These are phyloP conservation scores for Beta macrorhiza DNA, from an alignment of 179 eudicot genomes.

Conservation along the genomic window DNA sequence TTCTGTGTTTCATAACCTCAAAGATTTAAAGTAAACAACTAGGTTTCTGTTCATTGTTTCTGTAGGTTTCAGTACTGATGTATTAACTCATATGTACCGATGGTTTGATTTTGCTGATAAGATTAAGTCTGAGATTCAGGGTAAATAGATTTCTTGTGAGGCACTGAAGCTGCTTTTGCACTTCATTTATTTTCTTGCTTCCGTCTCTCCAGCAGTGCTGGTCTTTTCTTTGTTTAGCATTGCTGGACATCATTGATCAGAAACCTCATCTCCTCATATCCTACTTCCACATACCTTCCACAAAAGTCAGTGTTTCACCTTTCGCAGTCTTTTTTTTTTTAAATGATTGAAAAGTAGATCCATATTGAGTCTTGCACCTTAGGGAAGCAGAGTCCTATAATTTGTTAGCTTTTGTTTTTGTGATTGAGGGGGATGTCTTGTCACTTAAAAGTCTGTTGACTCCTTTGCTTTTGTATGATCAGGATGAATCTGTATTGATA, in stretches of 20 bases:
- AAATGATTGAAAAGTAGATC: not conserved
- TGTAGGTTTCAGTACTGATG: not conserved
- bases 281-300: not conserved
- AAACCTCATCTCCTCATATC: not conserved
- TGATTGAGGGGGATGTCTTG: not conserved
- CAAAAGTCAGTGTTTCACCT: not conserved
- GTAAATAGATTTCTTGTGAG: not conserved
- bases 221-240: not conserved
- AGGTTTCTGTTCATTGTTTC: not conserved
- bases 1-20: not conserved
- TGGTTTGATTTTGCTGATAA: not conserved
- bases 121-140: not conserved
- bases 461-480: conserved; percentile 23
- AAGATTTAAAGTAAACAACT: not conserved
- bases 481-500: conserved; percentile 79
- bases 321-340: too few species aligned
- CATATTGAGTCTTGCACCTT: not conserved
- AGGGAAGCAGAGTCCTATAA: not conserved
- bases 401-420: not conserved
- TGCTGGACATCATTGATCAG: not conserved
- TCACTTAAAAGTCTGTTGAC: conserved; percentile 8
- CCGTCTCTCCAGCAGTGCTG: not conserved
- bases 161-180: not conserved
- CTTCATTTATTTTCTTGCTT: not conserved
- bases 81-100: conserved; percentile 1